A percentile compares a stretch with the other conserved stretches of the same genome.
Conservation (phyloP, 495 filamentous ascomycete genomes). For the Xanthoparmelia taractica region DNA sequence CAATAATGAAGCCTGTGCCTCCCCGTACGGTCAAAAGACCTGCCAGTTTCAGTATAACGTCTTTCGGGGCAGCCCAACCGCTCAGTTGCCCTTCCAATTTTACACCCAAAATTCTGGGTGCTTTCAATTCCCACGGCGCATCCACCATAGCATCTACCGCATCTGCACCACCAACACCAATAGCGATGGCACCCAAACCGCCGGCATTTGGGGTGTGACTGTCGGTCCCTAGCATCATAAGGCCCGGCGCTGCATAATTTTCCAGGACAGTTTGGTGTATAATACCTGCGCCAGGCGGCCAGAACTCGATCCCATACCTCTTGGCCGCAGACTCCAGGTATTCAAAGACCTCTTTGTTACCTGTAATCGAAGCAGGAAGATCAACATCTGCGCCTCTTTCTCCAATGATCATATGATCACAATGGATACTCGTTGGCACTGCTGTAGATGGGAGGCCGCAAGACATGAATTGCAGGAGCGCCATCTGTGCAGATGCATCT, state of each 20-base stretch:
- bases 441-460: constrained; percentile 84
- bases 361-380: constrained; percentile 75
- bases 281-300: constrained; percentile 97
- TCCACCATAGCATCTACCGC: constrained; percentile 95
- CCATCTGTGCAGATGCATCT: constrained; percentile 98
- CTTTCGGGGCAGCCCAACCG: constrained; percentile 91
- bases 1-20: constrained; percentile 88
- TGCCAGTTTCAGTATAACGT: constrained; percentile 84
- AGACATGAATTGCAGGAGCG: constrained; percentile 95
- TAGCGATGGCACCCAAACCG: constrained; percentile 87
- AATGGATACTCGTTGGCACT: constrained; percentile 97
- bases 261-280: constrained; percentile 98
- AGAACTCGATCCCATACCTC: constrained; percentile 98
- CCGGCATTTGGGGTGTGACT: constrained; percentile 96
- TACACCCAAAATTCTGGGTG: constrained; percentile 82
- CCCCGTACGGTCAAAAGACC: constrained; percentile 88
- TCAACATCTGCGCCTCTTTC: constrained; percentile 82
- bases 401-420: constrained; percentile 98
- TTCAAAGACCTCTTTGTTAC: constrained; percentile 95
- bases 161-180: constrained; percentile 95
- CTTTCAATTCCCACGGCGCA: constrained; percentile 95
- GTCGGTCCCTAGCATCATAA: constrained; percentile 99
- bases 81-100: constrained; percentile 72
- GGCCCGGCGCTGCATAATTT: constrained; percentile 92
- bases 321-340: constrained; percentile 90